These are phyloP conservation scores for Colletotrichum zoysiae DNA, from an alignment of 2,329 filamentous ascomycete genomes.

Conservation along the genomic window DNA sequence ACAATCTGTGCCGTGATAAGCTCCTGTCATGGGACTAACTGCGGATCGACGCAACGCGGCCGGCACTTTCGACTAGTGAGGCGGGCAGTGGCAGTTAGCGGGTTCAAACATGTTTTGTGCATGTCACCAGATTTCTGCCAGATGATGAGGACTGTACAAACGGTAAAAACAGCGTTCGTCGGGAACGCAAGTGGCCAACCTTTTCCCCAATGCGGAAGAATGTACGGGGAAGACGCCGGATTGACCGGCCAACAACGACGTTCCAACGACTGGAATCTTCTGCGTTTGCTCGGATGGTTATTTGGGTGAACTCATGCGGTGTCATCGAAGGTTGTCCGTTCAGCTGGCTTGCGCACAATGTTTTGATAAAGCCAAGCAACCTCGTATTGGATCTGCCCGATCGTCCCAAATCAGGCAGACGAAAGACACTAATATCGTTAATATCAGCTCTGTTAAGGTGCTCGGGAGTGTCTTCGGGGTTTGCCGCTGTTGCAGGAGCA, in stretches of 20 bases:
- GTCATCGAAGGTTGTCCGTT: not conserved
- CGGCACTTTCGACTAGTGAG: not conserved
- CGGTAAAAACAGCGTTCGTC: not conserved
- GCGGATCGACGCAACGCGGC: not conserved
- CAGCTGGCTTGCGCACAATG: not conserved
- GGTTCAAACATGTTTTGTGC: not conserved
- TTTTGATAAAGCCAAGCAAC: not conserved
- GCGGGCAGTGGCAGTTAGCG: not conserved
- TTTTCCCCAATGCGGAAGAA: not conserved
- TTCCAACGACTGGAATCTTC: not conserved
- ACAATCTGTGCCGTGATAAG: conserved; percentile 28
- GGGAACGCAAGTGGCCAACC: not conserved
- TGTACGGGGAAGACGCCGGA: not conserved
- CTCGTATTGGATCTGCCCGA: not conserved
- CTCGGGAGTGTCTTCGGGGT: conserved; percentile 18
- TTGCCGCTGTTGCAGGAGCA: conserved; percentile 13
- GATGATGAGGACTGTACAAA: not conserved
- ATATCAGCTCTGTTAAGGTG: not conserved
- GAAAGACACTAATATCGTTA: not conserved
- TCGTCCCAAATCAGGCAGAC: not conserved
- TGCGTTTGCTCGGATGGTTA: not conserved
- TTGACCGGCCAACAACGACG: not conserved
- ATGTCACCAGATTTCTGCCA: not conserved
- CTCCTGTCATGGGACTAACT: not conserved
- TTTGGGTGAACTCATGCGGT: not conserved